Base-by-base conservation (phyloP, 2,329 filamentous ascomycete species). In the Fusarium buxicola region DNA sequence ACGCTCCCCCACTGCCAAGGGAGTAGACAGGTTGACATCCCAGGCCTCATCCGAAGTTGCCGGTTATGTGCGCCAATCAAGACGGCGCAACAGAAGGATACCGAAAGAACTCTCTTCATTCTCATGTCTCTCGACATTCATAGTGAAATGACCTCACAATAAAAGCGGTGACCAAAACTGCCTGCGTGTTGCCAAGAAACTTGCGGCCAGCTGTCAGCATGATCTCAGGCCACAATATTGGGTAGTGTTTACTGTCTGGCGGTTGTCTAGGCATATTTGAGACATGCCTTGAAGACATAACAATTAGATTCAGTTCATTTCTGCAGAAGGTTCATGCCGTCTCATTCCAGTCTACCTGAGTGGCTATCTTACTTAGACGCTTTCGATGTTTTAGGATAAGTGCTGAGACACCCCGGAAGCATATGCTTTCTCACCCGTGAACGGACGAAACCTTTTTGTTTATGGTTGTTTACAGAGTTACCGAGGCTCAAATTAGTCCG, bases 161-260 rank as follows among this genome's bases (percentile, higher is more conserved):
- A n/a, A n/a, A n/a, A n/a, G 21, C 21, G 21, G 4, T 21, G 21
- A 21, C 6, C 21, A 21, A 6, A 6, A 21, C 21, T 21, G 21
- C 21, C 6, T 21, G n/a, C n/a, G n/a, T n/a, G n/a, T n/a, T n/a
- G n/a, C n/a, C n/a, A n/a, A n/a, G n/a, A n/a, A n/a, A n/a, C n/a
- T n/a, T 32, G 43, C 16, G 31, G 43, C 16, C 16, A 46, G 13
- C 44, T 47, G 44, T 47, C 44, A 47, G 13, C 31, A 47, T 47
- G 44, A 47, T 30, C 28, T 47, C 30, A 47, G 13, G 31, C 44
- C 13, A 34, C n/a, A 16, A 25, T 27, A 28, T 34, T 21, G 21
- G 21, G 21, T 6, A 21, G 21, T 21, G 21, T 21, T 21, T 21
- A 21, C 21, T 21, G 21, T 21, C 21, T 21, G 4, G 21, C 21